These are phyloP conservation scores for Phalaenopsis hybrid DNA, from an alignment of 116 monocot species.

Conservation along the genomic window DNA sequence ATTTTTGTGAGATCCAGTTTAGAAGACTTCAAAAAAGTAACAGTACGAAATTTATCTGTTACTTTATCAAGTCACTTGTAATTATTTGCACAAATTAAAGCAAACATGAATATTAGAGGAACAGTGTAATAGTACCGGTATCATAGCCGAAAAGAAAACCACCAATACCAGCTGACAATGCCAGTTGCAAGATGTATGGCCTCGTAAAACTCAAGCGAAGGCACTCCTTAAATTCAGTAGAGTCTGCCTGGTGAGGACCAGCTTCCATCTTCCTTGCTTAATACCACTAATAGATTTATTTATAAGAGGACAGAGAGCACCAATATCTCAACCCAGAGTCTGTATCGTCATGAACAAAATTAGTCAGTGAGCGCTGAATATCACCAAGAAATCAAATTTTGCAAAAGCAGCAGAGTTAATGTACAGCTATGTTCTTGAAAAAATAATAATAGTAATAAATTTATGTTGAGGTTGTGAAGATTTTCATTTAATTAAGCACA, in stretches of 20 bases:
- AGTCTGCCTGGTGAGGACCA: conserved; percentile 1
- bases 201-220: conserved; percentile 1
- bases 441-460: not conserved
- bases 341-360: not conserved
- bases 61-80: not conserved
- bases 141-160: conserved; percentile 21
- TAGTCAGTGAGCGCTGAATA: not conserved
- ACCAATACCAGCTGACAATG: conserved; percentile 19
- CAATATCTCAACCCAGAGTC: not conserved
- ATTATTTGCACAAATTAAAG: not conserved
- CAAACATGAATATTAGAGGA: not conserved
- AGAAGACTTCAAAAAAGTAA: not conserved
- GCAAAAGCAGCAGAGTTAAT: not conserved
- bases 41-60: not conserved
- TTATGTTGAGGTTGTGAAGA: not conserved
- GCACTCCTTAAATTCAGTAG: conserved; percentile 13
- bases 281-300: not conserved
- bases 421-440: not conserved
- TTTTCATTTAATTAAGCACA: no score
- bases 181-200: conserved; percentile 12
- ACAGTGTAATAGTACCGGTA: conserved; percentile 9
- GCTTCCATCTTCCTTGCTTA: conserved; percentile 14
- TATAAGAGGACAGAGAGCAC: not conserved
- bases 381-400: not conserved
- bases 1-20: not conserved